Evolutionary conservation across 331 rosid species (phyloP).

Genomic region (Stylosanthes scabra): DNA sequence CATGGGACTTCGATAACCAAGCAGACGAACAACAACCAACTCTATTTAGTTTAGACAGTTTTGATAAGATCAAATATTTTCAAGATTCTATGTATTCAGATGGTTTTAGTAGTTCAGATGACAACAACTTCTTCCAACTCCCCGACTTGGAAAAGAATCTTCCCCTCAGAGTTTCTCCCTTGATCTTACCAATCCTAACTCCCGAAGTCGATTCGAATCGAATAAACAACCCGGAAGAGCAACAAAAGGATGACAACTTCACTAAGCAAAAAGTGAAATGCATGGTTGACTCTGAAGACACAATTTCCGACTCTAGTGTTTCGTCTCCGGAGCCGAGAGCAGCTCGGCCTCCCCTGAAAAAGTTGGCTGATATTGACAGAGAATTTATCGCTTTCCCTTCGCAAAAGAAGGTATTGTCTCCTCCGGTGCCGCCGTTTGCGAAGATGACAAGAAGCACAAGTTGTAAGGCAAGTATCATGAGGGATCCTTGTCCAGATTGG

Average conservation of each 20-base stretch:
- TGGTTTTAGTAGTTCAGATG: conserved; percentile 57
- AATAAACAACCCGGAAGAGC: conserved; percentile 52
- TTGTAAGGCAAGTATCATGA: conserved; percentile 73
- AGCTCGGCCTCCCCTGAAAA: conserved; percentile 38
- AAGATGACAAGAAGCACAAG: conserved; percentile 76
- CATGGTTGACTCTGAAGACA: conserved; percentile 65
- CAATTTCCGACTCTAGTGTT: conserved; percentile 44
- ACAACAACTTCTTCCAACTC: conserved; percentile 64
- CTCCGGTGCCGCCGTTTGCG: conserved; percentile 45
- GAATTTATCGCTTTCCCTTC: conserved; percentile 44
- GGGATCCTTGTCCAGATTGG: conserved; percentile 53
- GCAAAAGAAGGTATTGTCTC: conserved; percentile 50
- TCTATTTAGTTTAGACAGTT: conserved; percentile 37
- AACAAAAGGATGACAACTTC: conserved; percentile 47
- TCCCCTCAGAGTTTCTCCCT: conserved; percentile 45
- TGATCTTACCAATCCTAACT: conserved; percentile 42
- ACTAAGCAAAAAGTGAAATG: conserved; percentile 46
- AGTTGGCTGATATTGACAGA: conserved; percentile 45
- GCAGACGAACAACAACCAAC: conserved; percentile 30
- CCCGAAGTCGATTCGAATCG: conserved; percentile 43
- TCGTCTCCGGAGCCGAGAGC: conserved; percentile 59
- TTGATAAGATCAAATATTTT: conserved; percentile 59
- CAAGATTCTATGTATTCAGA: conserved; percentile 77
- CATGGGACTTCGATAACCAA: conserved; percentile 71
- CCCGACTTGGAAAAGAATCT: conserved; percentile 59